Conservation (phyloP, 345 rosid genomes). For the Linum trigynum region DNA sequence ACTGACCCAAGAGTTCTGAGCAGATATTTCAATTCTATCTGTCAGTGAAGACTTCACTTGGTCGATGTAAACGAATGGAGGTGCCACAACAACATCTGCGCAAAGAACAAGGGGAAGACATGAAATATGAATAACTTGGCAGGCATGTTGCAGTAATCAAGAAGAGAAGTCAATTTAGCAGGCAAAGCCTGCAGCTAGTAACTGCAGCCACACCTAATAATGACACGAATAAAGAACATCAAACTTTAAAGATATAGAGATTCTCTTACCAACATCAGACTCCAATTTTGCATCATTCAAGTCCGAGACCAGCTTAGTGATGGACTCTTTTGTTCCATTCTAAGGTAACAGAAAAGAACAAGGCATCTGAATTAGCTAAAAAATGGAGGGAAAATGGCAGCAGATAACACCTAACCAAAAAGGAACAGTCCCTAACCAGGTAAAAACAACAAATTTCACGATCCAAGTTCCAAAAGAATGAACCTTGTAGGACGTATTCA, state of each 20-base stretch:
- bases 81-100: slow-evolving; percentile 94
- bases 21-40: slow-evolving; percentile 67
- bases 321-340: slow-evolving; percentile 95
- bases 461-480: no score
- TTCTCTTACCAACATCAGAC: slow-evolving; percentile 72
- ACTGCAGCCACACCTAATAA: no score
- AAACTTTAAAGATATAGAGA: background rate
- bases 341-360: slow-evolving; percentile 22
- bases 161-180: background rate
- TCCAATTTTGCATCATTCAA: slow-evolving; percentile 75
- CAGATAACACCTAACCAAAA: slow-evolving; percentile 2
- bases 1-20: slow-evolving; percentile 92
- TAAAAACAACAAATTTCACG: no score
- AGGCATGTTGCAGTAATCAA: background rate
- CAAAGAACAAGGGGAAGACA: background rate
- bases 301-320: slow-evolving; percentile 80
- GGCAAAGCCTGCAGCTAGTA: background rate
- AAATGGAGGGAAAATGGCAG: background rate
- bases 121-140: background rate
- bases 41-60: slow-evolving; percentile 60
- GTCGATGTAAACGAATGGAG: slow-evolving; percentile 88
- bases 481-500: background rate
- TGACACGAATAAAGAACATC: no score
- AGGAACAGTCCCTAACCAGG: background rate
- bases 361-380: slow-evolving; percentile 1